phyloP scores from a whole-genome alignment of 192 early-diverging fungal species.

The Coemansia sp. region DNA sequence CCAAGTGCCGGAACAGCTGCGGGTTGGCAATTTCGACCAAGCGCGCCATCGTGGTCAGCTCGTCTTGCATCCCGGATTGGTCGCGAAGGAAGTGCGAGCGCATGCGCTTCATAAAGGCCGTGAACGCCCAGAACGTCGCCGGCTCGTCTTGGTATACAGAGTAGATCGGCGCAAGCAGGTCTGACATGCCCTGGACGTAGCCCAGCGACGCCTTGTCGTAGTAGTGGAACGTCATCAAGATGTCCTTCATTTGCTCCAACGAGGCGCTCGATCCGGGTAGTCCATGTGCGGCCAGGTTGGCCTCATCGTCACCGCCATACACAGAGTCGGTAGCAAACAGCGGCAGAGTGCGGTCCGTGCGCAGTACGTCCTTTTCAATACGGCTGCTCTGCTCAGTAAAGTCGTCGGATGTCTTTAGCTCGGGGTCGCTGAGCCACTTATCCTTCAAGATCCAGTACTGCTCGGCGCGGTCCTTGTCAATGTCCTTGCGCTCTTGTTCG shows the following conservation, averaged over 20 bases:
- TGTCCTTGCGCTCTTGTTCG: constrained; percentile 66
- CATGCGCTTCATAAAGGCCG: constrained; percentile 88
- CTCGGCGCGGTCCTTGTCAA: constrained; percentile 61
- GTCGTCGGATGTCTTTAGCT: constrained; percentile 58
- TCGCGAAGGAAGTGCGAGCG: constrained; percentile 90
- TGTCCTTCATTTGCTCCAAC: constrained; percentile 86
- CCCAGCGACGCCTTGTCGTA: constrained; percentile 70
- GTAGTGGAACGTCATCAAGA: constrained; percentile 91
- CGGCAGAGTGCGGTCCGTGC: constrained; percentile 88
- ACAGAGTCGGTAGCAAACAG: constrained; percentile 77
- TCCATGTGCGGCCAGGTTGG: constrained; percentile 36
- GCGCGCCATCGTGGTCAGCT: constrained; percentile 79
- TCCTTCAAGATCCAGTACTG: constrained; percentile 68
- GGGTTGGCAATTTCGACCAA: constrained; percentile 91
- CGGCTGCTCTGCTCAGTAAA: constrained; percentile 76
- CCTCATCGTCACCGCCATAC: constrained; percentile 54
- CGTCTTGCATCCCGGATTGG: constrained; percentile 92
- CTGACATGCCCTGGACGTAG: constrained; percentile 99
- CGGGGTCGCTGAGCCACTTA: constrained; percentile 65
- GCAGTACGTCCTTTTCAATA: constrained; percentile 95
- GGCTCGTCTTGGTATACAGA: constrained; percentile 88
- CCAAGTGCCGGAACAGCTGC: constrained; percentile 79
- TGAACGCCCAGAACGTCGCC: constrained; percentile 94
- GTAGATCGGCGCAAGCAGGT: constrained; percentile 89
- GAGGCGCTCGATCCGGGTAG: constrained; percentile 70